phyloP scores from a whole-genome alignment of 1,284 basidiomycete species.

The Papiliotrema laurentii region DNA sequence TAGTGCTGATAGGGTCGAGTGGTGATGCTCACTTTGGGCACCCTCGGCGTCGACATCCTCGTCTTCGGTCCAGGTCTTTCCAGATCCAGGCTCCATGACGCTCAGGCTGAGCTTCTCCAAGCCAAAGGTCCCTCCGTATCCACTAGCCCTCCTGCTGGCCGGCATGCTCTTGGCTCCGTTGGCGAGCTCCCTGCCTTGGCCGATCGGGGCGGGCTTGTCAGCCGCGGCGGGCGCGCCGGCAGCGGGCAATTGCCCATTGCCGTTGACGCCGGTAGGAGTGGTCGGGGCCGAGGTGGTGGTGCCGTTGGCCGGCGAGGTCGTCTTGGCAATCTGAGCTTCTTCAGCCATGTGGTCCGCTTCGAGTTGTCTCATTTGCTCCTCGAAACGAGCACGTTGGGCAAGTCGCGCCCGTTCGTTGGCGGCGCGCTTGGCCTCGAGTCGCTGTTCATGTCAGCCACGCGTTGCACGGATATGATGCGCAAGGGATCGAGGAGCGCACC shows the following conservation, averaged over 20 bases:
- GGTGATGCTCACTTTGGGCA: conserved; percentile 43
- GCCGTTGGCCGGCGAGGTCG: conserved; percentile 14
- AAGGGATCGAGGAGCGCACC: conserved; percentile 2
- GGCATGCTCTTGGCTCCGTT: conserved; percentile 50
- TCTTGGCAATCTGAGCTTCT: conserved; percentile 58
- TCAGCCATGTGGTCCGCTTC: conserved; percentile 82
- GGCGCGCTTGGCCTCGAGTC: conserved; percentile 80
- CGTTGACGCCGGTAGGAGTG: conserved; percentile 26
- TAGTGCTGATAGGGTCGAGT: too few relatives aligned
- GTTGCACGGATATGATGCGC: neutral
- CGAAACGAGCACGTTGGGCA: conserved; percentile 81
- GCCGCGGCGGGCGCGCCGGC: conserved; percentile 1
- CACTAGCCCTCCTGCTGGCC: conserved; percentile 43
- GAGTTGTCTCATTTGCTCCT: conserved; percentile 85
- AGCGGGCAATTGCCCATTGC: neutral
- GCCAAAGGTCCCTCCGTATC: conserved; percentile 43
- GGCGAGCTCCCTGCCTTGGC: conserved; percentile 21
- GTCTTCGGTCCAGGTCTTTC: conserved; percentile 33
- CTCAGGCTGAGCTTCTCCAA: conserved; percentile 49
- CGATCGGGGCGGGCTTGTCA: conserved; percentile 20
- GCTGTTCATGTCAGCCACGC: conserved; percentile 51
- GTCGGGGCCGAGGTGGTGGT: conserved; percentile 40
- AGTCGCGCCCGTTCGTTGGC: conserved; percentile 82
- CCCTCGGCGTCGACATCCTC: conserved; percentile 45
- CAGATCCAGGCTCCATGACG: conserved; percentile 30